Evolutionary conservation across 192 early-diverging fungal genomes (phyloP).

Genomic region (Linnemannia schmuckeri): DNA sequence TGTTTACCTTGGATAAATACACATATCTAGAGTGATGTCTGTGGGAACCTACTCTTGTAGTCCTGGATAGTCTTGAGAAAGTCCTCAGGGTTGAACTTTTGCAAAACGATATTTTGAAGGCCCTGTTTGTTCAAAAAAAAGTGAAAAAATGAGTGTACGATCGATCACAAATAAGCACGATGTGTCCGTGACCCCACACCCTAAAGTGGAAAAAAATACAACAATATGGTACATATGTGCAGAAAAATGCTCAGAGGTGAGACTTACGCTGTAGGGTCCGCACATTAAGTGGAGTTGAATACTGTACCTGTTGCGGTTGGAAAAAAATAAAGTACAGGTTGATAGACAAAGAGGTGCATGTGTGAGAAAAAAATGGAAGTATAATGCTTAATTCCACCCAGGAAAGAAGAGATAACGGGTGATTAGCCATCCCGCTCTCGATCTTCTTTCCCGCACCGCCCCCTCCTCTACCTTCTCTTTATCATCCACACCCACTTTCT

Average conservation of each 20-base stretch:
- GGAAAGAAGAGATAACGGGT: too few relatives aligned
- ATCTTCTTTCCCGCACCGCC: not conserved
- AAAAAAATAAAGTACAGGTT: not conserved
- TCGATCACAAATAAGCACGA: not conserved
- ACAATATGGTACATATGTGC: not conserved
- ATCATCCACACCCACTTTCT: not conserved
- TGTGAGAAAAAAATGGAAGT: not conserved
- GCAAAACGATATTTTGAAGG: conserved; percentile 64
- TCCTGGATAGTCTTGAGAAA: conserved; percentile 65
- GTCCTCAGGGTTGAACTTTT: conserved; percentile 66
- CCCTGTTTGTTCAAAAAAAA: conserved; percentile 25
- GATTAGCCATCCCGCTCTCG: not conserved
- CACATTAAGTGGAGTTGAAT: conserved; percentile 7
- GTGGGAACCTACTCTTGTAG: conserved; percentile 51
- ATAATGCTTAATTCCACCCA: too few relatives aligned
- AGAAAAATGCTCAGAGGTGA: not conserved
- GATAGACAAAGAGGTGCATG: not conserved
- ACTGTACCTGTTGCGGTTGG: not conserved
- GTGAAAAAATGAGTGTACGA: not conserved
- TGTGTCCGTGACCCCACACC: not conserved
- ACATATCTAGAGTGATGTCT: not conserved
- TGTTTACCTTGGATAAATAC: not conserved
- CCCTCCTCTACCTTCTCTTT: not conserved
- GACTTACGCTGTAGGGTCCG: conserved; percentile 8
- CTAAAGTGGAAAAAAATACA: not conserved